Evolutionary conservation across 2,329 filamentous ascomycete genomes (phyloP).

Genomic region (Biscogniauxia mediterranea): DNA sequence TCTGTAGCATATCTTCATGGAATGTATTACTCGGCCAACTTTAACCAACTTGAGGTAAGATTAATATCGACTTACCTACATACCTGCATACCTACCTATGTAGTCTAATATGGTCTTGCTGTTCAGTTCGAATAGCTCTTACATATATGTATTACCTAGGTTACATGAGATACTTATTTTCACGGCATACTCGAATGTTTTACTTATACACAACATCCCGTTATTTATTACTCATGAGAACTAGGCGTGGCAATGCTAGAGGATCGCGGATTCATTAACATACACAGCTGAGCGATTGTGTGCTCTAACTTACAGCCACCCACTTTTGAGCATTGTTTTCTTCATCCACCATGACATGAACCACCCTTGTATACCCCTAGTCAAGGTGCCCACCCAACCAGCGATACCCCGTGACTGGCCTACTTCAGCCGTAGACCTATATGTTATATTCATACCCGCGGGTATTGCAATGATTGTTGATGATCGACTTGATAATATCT

Average conservation of each 20-base stretch:
- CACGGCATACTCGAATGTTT: no score
- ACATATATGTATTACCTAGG: no score
- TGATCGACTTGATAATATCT: slow-evolving; percentile 9
- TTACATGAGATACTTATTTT: no score
- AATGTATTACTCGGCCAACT: no score
- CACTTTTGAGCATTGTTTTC: background rate
- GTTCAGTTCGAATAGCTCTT: no score
- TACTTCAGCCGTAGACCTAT: no score
- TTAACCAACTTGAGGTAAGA: no score
- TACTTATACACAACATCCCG: no score
- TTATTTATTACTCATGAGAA: background rate
- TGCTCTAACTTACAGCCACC: background rate
- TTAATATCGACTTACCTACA: no score
- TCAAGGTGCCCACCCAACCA: background rate
- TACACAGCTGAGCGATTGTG: background rate
- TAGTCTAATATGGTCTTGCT: no score
- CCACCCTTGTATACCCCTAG: background rate
- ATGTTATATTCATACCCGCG: slow-evolving; percentile 1
- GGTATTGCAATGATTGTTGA: slow-evolving; percentile 12
- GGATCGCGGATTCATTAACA: background rate
- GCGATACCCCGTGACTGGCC: background rate
- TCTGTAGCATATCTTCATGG: no score
- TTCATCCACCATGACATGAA: background rate
- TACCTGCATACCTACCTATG: no score
- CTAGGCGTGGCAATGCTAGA: background rate